Conservation (phyloP, 2,329 filamentous ascomycete species). For the Aspergillus spinulosporus region DNA sequence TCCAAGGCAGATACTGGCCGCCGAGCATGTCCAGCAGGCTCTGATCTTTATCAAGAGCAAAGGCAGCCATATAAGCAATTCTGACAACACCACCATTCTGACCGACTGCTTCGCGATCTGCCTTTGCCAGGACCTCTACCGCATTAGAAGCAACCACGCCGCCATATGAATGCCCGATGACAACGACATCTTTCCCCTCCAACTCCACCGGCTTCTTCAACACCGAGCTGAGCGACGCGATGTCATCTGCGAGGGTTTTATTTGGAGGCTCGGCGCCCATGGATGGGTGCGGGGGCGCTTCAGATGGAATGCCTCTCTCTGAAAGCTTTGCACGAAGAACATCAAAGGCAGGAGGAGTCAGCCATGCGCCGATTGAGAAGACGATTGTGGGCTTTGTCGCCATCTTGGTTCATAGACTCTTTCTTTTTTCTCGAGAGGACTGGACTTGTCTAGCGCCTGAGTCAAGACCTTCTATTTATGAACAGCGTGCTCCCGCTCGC, state of each 20-base stretch:
- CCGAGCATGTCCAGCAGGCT: slow-evolving; percentile 34
- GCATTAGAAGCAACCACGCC: slow-evolving; percentile 34
- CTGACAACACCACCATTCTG: slow-evolving; percentile 31
- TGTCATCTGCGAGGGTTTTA: slow-evolving; percentile 40
- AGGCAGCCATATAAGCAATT: slow-evolving; percentile 37
- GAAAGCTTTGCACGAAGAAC: slow-evolving; percentile 33
- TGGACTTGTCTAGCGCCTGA: background rate
- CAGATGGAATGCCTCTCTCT: slow-evolving; percentile 34
- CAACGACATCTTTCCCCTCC: slow-evolving; percentile 26
- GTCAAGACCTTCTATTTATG: background rate
- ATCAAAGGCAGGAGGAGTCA: slow-evolving; percentile 34
- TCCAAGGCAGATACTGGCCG: slow-evolving; percentile 23
- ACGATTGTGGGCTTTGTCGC: slow-evolving; percentile 32
- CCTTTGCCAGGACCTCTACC: slow-evolving; percentile 28
- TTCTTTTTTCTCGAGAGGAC: too few species aligned
- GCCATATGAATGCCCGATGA: slow-evolving; percentile 39
- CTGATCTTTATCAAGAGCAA: slow-evolving; percentile 37
- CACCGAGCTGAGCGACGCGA: slow-evolving; percentile 24
- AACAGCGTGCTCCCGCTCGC: background rate
- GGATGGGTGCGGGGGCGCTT: slow-evolving; percentile 32
- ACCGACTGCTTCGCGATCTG: slow-evolving; percentile 25
- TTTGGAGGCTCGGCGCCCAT: slow-evolving; percentile 33
- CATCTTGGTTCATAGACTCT: background rate
- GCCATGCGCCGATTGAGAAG: slow-evolving; percentile 45
- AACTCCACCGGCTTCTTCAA: slow-evolving; percentile 30